phyloP scores from a whole-genome alignment of 2,329 filamentous ascomycete species.

The Myriosclerotinia scirpicola region DNA sequence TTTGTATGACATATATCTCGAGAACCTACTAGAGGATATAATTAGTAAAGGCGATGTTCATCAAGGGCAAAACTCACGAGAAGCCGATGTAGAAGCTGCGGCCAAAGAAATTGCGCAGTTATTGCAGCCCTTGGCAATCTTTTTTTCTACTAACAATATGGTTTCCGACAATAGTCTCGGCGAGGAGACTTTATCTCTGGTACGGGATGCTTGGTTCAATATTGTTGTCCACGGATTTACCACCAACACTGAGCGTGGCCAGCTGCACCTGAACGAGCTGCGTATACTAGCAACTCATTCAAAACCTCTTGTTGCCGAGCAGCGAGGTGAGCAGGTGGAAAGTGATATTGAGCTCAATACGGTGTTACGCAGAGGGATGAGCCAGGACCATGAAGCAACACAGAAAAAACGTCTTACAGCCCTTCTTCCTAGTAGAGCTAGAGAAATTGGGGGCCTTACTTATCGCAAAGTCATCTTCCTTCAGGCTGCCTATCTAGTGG shows the following conservation, averaged over 20 bases:
- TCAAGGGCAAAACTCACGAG: constrained; percentile 69
- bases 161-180: constrained; percentile 49
- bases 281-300: constrained; percentile 84
- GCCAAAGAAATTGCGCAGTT: constrained; percentile 86
- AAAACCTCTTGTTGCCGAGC: constrained; percentile 81
- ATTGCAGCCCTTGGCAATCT: constrained; percentile 79
- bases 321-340: constrained; percentile 85
- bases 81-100: constrained; percentile 78
- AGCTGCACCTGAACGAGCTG: constrained; percentile 73
- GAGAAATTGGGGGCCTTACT: constrained; percentile 77
- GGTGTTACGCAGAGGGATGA: constrained; percentile 82
- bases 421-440: constrained; percentile 72
- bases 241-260: constrained; percentile 69
- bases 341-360: constrained; percentile 97
- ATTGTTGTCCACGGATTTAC: constrained; percentile 92
- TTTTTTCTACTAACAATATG: constrained; percentile 69
- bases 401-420: constrained; percentile 78
- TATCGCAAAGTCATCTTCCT: constrained; percentile 92
- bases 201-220: constrained; percentile 97
- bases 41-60: constrained; percentile 88
- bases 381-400: constrained; percentile 70
- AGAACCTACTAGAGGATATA: constrained; percentile 80
- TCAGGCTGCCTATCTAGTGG: constrained; percentile 85
- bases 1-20: constrained; percentile 79
- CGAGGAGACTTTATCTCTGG: constrained; percentile 69